These are phyloP conservation scores for Lachancea nothofagi DNA, from an alignment of 805 yeast species.

Conservation along the genomic window DNA sequence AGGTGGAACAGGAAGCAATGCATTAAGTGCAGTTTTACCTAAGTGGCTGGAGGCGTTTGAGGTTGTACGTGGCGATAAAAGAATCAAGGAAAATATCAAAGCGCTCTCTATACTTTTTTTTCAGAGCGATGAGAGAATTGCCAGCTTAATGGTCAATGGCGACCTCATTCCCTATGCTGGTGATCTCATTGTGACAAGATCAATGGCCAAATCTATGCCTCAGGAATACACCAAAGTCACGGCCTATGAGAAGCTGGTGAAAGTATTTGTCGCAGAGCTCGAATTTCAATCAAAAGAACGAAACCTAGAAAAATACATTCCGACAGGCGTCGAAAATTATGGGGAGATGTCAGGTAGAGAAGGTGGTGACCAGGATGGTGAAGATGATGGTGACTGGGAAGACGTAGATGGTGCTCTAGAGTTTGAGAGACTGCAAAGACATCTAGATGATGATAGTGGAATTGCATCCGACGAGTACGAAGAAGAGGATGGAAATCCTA, in stretches of 20 bases:
- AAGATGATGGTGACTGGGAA: constrained; percentile 61
- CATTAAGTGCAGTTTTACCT: constrained; percentile 54
- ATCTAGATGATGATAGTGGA: constrained; percentile 42
- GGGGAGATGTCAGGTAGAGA: constrained; percentile 10
- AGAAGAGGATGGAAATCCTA: constrained; percentile 11
- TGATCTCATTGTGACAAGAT: constrained; percentile 75
- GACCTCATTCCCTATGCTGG: constrained; percentile 56
- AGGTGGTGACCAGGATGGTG: constrained; percentile 22
- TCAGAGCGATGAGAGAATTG: constrained; percentile 50
- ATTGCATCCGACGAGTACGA: constrained; percentile 12
- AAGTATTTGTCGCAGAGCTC: constrained; percentile 64
- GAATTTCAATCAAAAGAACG: constrained; percentile 55
- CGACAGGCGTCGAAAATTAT: constrained; percentile 30
- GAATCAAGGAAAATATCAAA: constrained; percentile 56
- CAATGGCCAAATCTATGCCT: constrained; percentile 67
- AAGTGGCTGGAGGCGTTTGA: constrained; percentile 85
- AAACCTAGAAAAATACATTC: constrained; percentile 18
- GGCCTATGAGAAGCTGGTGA: constrained; percentile 66
- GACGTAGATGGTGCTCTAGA: constrained; percentile 68
- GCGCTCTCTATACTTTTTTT: constrained; percentile 67
- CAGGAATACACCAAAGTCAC: constrained; percentile 58
- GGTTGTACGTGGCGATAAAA: constrained; percentile 69
- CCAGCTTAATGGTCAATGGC: constrained; percentile 62
- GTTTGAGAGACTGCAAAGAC: constrained; percentile 56
- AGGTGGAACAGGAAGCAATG: constrained; percentile 31